These are phyloP conservation scores for Gamsiella multidivaricata DNA, from an alignment of 192 early-diverging fungal genomes.

Conservation along the genomic window DNA sequence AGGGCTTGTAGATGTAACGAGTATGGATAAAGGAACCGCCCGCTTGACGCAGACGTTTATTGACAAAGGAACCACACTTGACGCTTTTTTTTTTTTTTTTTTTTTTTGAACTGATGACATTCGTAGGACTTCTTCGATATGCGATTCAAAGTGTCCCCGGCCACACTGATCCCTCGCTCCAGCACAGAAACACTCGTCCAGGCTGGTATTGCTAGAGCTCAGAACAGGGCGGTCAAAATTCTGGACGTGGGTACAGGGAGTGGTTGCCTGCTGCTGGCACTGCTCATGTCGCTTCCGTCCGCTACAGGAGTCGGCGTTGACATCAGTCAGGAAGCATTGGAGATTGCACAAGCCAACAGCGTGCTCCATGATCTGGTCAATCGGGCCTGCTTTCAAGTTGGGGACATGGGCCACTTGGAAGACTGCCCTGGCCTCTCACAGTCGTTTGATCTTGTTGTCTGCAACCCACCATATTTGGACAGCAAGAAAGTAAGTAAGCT, in stretches of 20 bases:
- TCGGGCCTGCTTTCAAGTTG: slow-evolving; percentile 47
- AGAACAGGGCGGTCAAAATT: slow-evolving; percentile 25
- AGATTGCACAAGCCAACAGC: slow-evolving; percentile 64
- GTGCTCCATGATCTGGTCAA: slow-evolving; percentile 40
- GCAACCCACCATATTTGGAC: slow-evolving; percentile 81
- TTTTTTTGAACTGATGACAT: not conserved
- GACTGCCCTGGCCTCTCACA: slow-evolving; percentile 48
- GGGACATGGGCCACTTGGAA: slow-evolving; percentile 60
- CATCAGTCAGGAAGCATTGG: slow-evolving; percentile 64
- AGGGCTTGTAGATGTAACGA: not conserved
- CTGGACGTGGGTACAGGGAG: slow-evolving; percentile 83
- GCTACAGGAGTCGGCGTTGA: slow-evolving; percentile 73
- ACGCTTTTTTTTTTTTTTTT: not conserved
- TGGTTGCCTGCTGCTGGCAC: slow-evolving; percentile 75
- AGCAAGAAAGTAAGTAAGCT: slow-evolving; percentile 22
- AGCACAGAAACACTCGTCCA: slow-evolving; percentile 76
- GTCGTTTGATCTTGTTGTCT: slow-evolving; percentile 67
- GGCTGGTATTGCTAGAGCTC: slow-evolving; percentile 46
- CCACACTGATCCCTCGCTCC: slow-evolving; percentile 77
- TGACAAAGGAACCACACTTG: too few species aligned
- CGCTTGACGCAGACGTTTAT: too few species aligned
- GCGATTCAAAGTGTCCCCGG: slow-evolving; percentile 66
- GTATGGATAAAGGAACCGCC: too few species aligned
- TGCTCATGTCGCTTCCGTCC: slow-evolving; percentile 37
- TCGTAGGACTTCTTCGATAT: slow-evolving; percentile 66